These are phyloP conservation scores for Erucastrum elatum DNA, from an alignment of 345 rosid species.

Conservation along the genomic window DNA sequence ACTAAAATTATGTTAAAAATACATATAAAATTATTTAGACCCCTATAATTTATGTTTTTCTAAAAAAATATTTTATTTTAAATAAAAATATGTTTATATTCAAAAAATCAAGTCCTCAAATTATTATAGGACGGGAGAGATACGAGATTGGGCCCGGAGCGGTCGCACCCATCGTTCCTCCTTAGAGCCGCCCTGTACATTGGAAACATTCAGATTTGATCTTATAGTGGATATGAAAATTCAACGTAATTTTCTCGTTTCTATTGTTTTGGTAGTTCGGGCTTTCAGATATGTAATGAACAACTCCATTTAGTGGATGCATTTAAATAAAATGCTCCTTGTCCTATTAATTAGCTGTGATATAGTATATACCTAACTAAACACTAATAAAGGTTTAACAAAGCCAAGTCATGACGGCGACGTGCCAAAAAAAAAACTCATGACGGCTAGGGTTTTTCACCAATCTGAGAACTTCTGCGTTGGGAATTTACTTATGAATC, in stretches of 20 bases:
- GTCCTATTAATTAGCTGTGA: background rate
- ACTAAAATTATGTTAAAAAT: too few species aligned
- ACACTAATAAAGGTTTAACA: background rate
- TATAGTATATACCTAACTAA: background rate
- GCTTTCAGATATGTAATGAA: background rate
- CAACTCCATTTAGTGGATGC: background rate
- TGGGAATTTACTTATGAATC: background rate
- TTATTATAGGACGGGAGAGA: too few species aligned
- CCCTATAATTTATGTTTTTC: too few species aligned
- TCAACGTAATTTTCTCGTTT: background rate
- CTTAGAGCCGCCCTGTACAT: too few species aligned
- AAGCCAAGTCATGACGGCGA: background rate
- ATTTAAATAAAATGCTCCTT: background rate
- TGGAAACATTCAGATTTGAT: background rate
- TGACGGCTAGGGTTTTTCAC: conserved; percentile 8
- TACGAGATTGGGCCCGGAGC: too few species aligned
- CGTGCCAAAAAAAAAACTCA: background rate
- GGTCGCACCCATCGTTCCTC: too few species aligned
- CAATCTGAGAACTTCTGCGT: background rate
- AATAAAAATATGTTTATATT: too few species aligned
- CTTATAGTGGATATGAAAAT: background rate
- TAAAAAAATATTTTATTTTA: too few species aligned
- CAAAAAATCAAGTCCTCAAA: too few species aligned
- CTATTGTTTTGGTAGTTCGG: background rate
- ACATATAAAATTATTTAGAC: too few species aligned